Percentiles rank a stretch among this genome's conserved stretches.
Evolutionary conservation across 176 grass and related monocot genomes (phyloP).

Genomic region (maize (Zea mays)): DNA sequence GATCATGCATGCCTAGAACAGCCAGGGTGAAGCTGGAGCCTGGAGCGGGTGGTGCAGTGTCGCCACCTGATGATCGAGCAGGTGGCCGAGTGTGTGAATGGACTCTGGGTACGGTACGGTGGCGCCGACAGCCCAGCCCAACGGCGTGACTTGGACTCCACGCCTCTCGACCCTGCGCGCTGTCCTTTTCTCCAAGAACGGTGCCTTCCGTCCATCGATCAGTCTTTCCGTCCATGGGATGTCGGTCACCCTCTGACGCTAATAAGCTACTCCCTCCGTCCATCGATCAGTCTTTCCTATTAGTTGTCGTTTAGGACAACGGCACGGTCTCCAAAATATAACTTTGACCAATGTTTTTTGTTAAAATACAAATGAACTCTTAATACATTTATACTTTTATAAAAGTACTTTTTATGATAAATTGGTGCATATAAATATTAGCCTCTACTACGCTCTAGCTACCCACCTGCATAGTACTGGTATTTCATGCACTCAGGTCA

Average conservation of each 20-base stretch:
- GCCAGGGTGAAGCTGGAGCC: too few relatives aligned
- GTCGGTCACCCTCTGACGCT: not conserved
- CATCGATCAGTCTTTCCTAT: too few relatives aligned
- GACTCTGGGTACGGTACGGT: slow-evolving; percentile 35
- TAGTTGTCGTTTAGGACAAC: too few relatives aligned
- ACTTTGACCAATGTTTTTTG: too few relatives aligned
- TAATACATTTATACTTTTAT: too few relatives aligned
- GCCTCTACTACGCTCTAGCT: not conserved
- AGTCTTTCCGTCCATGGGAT: not conserved
- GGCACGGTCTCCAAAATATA: too few relatives aligned
- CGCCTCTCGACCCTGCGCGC: slow-evolving; percentile 46
- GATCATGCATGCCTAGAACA: too few relatives aligned
- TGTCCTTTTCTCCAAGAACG: slow-evolving; percentile 47
- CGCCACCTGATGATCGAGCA: not conserved
- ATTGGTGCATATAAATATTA: too few relatives aligned
- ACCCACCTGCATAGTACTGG: slow-evolving; percentile 9
- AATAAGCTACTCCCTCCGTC: not conserved
- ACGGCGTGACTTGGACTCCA: slow-evolving; percentile 68
- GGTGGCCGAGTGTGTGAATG: slow-evolving; percentile 22
- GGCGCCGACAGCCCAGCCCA: slow-evolving; percentile 48
- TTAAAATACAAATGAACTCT: too few relatives aligned
- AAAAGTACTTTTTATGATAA: too few relatives aligned
- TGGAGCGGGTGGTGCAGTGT: too few relatives aligned
- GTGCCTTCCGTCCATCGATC: not conserved
- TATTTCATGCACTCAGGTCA: not conserved